These are phyloP conservation scores for Boehmeria nivea DNA, from an alignment of 306 rosid genomes.

Conservation along the genomic window DNA sequence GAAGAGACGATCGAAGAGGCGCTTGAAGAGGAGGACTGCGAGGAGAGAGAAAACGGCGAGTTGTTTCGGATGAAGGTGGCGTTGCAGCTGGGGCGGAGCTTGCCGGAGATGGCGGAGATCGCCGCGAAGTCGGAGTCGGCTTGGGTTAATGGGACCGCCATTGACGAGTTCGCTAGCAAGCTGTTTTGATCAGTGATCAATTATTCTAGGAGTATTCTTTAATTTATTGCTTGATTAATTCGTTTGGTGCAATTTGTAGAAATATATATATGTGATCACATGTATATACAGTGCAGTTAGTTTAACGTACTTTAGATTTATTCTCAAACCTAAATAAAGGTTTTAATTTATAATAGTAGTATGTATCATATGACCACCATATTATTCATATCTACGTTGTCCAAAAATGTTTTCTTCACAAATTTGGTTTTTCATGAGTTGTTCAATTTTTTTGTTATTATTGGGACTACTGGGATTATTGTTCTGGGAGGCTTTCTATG, in stretches of 20 bases:
- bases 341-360: too few species aligned
- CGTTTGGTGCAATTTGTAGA: not conserved
- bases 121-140: not conserved
- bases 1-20: slow-evolving; percentile 7
- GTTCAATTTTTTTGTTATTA: too few species aligned
- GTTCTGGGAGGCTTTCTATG: too few species aligned
- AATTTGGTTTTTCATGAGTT: too few species aligned
- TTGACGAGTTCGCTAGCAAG: slow-evolving; percentile 17
- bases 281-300: too few species aligned
- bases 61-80: slow-evolving; percentile 3
- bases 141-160: slow-evolving; percentile 2
- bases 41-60: slow-evolving; percentile 1
- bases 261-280: not conserved
- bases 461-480: too few species aligned
- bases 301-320: too few species aligned
- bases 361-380: too few species aligned
- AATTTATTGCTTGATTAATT: not conserved
- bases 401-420: too few species aligned
- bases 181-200: not conserved
- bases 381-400: too few species aligned
- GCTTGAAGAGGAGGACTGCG: too few species aligned
- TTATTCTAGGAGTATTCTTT: not conserved
- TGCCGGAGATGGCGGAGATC: not conserved
- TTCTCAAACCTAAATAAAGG: too few species aligned
- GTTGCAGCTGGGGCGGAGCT: slow-evolving; percentile 7